A percentile compares a stretch with the other conserved stretches of the same genome.
phyloP scores from a whole-genome alignment of 2,329 filamentous ascomycete species.

The Lanzia echinophila region DNA sequence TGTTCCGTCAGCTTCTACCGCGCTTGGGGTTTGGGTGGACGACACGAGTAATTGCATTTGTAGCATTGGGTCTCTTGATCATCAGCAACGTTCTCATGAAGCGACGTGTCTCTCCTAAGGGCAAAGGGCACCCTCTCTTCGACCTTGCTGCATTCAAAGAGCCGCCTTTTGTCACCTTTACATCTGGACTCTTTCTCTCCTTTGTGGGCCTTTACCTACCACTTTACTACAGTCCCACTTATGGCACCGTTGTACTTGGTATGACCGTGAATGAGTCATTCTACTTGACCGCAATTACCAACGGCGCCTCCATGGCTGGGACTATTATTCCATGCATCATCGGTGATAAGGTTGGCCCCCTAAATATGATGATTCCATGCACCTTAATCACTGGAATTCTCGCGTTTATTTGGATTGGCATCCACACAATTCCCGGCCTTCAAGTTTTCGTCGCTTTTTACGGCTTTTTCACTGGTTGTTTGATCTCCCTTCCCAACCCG shows the following conservation, averaged over 20 bases:
- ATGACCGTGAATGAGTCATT: constrained; percentile 33
- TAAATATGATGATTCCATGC: constrained; percentile 41
- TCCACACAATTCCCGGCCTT: constrained; percentile 45
- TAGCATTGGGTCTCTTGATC: constrained; percentile 17
- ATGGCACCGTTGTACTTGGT: constrained; percentile 18
- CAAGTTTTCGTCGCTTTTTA: constrained; percentile 60
- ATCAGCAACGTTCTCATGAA: constrained; percentile 28
- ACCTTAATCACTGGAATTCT: constrained; percentile 42
- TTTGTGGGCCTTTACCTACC: constrained; percentile 46
- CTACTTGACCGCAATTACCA: constrained; percentile 15
- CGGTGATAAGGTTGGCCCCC: constrained; percentile 45
- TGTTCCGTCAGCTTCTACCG: constrained; percentile 30
- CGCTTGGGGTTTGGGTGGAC: constrained; percentile 25
- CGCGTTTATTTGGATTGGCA: constrained; percentile 43
- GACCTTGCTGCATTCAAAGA: neutral
- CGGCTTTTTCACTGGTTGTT: constrained; percentile 61
- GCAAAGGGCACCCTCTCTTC: neutral
- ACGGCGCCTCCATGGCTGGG: constrained; percentile 42
- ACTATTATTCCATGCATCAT: constrained; percentile 46
- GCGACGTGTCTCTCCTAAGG: constrained; percentile 52
- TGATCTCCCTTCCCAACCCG: constrained; percentile 35
- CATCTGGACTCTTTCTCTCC: constrained; percentile 13
- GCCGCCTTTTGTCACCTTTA: neutral
- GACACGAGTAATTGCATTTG: constrained; percentile 21
- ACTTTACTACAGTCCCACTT: constrained; percentile 37